These are phyloP conservation scores for Fraxinus latifolia DNA, from an alignment of 305 asterid species.

Conservation along the genomic window DNA sequence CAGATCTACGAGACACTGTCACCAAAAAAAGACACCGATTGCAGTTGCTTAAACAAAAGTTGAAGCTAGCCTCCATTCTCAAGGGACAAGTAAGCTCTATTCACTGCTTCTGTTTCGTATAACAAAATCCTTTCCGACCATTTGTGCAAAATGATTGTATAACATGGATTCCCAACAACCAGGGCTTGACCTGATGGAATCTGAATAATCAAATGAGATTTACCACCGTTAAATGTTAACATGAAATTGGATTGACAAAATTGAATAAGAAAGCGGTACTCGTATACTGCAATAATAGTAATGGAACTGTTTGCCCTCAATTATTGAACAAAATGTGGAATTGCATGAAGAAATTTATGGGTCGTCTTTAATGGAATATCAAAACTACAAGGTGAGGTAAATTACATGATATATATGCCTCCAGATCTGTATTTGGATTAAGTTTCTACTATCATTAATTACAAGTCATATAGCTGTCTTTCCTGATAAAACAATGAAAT, in stretches of 20 bases:
- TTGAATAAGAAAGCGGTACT: neutral
- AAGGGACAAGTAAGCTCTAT: conserved; percentile 54
- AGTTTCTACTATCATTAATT: neutral
- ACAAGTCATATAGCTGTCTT: neutral
- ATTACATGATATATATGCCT: neutral
- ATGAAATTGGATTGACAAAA: neutral
- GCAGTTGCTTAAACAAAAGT: conserved; percentile 63
- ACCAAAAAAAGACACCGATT: conserved; percentile 65
- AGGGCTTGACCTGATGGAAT: neutral
- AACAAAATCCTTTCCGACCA: neutral
- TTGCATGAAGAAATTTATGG: neutral
- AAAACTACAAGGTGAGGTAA: neutral
- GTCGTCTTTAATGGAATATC: neutral
- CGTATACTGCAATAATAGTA: neutral
- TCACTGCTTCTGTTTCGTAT: neutral
- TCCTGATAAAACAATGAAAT: neutral
- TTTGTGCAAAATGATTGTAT: neutral
- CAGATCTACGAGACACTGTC: conserved; percentile 66
- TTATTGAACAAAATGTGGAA: neutral
- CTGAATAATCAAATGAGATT: neutral
- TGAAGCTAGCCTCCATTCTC: conserved; percentile 67
- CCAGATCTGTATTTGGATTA: neutral
- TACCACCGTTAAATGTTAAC: neutral
- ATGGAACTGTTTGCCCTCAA: neutral
- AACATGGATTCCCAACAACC: neutral